Evolutionary conservation across 2,329 filamentous ascomycete genomes (phyloP).

Genomic region (Purpureocillium takamizusanense): DNA sequence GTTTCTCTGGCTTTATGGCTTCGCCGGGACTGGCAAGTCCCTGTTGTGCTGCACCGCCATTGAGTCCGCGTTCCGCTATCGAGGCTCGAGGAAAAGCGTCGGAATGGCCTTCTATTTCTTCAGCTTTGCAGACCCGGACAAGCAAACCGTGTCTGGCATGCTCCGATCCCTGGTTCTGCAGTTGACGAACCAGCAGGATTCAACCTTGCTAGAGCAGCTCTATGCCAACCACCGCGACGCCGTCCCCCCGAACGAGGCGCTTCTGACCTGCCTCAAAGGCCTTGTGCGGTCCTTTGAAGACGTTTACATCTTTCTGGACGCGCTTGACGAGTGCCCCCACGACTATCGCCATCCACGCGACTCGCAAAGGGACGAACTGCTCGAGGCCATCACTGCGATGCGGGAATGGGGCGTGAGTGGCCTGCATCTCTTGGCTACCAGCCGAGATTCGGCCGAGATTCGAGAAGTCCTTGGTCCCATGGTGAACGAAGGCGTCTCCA

Average conservation of each 20-base stretch:
- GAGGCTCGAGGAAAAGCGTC: conserved; percentile 10
- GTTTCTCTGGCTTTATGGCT: conserved; percentile 29
- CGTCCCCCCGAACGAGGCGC: too few species aligned
- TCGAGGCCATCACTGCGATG: conserved; percentile 10
- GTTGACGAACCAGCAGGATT: conserved; percentile 11
- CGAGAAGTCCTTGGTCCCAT: too few species aligned
- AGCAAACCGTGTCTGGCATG: conserved; percentile 20
- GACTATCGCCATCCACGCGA: conserved; percentile 12
- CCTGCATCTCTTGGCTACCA: too few species aligned
- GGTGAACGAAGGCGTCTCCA: too few species aligned
- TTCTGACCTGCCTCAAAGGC: conserved; percentile 8
- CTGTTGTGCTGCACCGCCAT: conserved; percentile 27
- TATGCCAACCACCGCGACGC: too few species aligned
- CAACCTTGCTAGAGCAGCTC: too few species aligned
- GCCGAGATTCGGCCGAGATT: too few species aligned
- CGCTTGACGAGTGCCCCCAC: conserved; percentile 20
- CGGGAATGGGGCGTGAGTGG: too few species aligned
- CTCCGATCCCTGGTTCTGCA: conserved; percentile 24
- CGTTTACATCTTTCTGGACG: conserved; percentile 26
- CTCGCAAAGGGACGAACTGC: conserved; percentile 12
- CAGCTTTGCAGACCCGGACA: conserved; percentile 23
- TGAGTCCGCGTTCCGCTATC: conserved; percentile 14
- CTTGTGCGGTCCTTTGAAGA: conserved; percentile 16
- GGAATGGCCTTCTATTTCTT: conserved; percentile 30
- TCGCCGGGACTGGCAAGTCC: conserved; percentile 30